Conservation (phyloP, 108 stramenopile species). For the Conticribra weissflogii region DNA sequence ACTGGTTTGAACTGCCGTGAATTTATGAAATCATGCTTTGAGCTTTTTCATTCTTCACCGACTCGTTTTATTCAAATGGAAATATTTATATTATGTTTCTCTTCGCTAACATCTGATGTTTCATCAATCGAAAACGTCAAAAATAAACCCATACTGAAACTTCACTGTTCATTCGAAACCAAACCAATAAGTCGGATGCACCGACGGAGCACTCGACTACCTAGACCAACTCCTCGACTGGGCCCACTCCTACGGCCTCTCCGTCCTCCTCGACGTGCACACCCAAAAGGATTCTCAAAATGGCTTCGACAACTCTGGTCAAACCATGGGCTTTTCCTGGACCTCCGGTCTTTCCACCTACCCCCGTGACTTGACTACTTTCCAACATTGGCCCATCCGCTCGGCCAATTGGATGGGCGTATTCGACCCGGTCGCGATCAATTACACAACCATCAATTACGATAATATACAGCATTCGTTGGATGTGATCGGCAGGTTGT, state of each 20-base stretch:
- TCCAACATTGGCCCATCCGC: slow-evolving; percentile 89
- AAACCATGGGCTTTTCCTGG: slow-evolving; percentile 77
- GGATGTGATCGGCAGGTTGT: slow-evolving; percentile 74
- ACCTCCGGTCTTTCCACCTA: slow-evolving; percentile 61
- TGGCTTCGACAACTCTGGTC: slow-evolving; percentile 90
- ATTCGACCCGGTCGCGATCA: slow-evolving; percentile 67
- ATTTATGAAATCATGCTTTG: not conserved
- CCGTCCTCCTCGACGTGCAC: slow-evolving; percentile 86
- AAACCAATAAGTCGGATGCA: slow-evolving; percentile 69
- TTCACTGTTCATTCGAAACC: too few species aligned
- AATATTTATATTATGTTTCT: too few species aligned
- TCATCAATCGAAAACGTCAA: too few species aligned
- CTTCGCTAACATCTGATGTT: too few species aligned
- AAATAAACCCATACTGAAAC: too few species aligned
- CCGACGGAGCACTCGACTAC: slow-evolving; percentile 87
- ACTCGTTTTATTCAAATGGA: too few species aligned
- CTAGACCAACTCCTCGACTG: slow-evolving; percentile 83
- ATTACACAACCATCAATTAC: slow-evolving; percentile 73
- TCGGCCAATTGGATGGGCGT: slow-evolving; percentile 88
- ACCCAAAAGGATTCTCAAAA: slow-evolving; percentile 86
- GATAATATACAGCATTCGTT: slow-evolving; percentile 84
- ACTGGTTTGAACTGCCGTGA: not conserved
- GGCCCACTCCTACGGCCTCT: slow-evolving; percentile 68
- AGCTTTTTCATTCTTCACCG: too few species aligned
- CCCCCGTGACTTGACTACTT: slow-evolving; percentile 55